phyloP scores from a whole-genome alignment of 2,329 filamentous ascomycete genomes.

The Drechslerella stenobrocha region DNA sequence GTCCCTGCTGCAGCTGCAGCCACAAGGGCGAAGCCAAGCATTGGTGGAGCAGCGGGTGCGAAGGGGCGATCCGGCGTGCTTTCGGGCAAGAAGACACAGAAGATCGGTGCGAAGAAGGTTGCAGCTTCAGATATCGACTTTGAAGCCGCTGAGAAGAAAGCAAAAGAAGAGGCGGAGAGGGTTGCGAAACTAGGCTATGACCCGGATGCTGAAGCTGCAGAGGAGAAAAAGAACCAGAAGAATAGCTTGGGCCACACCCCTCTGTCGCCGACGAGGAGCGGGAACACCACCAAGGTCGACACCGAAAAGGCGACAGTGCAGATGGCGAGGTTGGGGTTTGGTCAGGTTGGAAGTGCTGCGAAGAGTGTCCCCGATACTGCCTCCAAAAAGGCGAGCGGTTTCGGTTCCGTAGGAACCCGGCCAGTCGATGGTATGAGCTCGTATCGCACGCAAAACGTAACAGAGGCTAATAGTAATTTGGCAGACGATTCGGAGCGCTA shows the following conservation, averaged over 20 bases:
- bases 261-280: constrained; percentile 60
- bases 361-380: too few species aligned
- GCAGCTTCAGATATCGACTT: constrained; percentile 63
- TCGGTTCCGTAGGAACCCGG: constrained; percentile 81
- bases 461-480: constrained; percentile 51
- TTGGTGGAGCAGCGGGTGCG: constrained; percentile 63
- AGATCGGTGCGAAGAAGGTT: constrained; percentile 92
- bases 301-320: constrained; percentile 90
- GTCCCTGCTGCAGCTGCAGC: constrained; percentile 76
- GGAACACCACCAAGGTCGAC: constrained; percentile 69
- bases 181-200: constrained; percentile 96
- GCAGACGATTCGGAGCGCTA: constrained; percentile 77
- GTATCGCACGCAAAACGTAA: background rate
- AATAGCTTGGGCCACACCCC: constrained; percentile 55
- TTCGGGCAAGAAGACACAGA: constrained; percentile 77
- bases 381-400: constrained; percentile 78
- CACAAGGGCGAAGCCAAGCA: constrained; percentile 70
- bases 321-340: constrained; percentile 80
- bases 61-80: constrained; percentile 79
- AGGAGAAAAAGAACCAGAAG: constrained; percentile 57
- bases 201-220: constrained; percentile 75
- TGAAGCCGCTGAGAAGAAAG: constrained; percentile 94
- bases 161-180: constrained; percentile 93
- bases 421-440: constrained; percentile 65
- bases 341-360: constrained; percentile 75